These are phyloP conservation scores for Coemansia pectinata DNA, from an alignment of 192 early-diverging fungal species.

Conservation along the genomic window DNA sequence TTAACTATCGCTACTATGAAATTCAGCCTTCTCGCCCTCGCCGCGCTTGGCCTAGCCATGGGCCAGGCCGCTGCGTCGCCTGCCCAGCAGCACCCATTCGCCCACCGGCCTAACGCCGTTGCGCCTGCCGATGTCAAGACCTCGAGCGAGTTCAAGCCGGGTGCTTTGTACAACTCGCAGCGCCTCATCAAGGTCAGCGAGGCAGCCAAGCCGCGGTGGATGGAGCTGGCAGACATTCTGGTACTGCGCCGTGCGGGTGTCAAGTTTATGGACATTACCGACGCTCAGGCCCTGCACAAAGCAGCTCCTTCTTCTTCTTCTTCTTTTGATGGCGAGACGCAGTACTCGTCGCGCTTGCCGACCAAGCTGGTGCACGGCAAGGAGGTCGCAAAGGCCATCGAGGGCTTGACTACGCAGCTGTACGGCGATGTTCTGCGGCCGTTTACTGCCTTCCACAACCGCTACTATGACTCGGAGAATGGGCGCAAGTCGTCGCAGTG, in stretches of 20 bases:
- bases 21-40: constrained; percentile 15
- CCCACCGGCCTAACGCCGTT: background rate
- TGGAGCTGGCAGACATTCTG: constrained; percentile 62
- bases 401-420: constrained; percentile 61
- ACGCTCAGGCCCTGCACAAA: constrained; percentile 58
- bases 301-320: background rate
- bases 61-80: constrained; percentile 13
- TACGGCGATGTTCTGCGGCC: constrained; percentile 71
- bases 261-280: constrained; percentile 89
- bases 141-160: constrained; percentile 26
- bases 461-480: constrained; percentile 82
- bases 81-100: constrained; percentile 21
- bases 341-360: constrained; percentile 54
- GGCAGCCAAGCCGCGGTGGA: constrained; percentile 58
- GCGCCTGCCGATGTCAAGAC: background rate
- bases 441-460: constrained; percentile 84
- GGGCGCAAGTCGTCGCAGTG: constrained; percentile 69
- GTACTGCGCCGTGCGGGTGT: constrained; percentile 65
- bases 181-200: constrained; percentile 63
- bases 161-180: constrained; percentile 32
- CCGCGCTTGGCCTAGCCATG: constrained; percentile 7
- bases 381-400: constrained; percentile 63
- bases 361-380: constrained; percentile 54
- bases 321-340: background rate
- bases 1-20: constrained; percentile 9